These are phyloP conservation scores for Emergomyces pasteurianus DNA, from an alignment of 2,329 filamentous ascomycete species.

Conservation along the genomic window DNA sequence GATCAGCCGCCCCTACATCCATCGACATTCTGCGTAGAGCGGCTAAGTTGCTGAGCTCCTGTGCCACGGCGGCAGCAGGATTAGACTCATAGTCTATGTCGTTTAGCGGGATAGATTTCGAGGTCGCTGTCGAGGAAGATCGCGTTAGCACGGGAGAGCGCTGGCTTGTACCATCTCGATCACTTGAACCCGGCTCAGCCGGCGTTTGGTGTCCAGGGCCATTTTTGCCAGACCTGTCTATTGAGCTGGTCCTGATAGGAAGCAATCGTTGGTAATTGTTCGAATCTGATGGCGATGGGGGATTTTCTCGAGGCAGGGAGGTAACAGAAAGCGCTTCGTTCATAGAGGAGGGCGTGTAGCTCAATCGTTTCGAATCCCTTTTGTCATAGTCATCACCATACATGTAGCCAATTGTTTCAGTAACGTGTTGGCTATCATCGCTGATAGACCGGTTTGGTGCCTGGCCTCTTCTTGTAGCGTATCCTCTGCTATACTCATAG, in stretches of 20 bases:
- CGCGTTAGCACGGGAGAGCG: constrained; percentile 44
- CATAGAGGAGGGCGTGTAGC: constrained; percentile 51
- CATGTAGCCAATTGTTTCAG: constrained; percentile 81
- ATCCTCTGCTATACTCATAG: constrained; percentile 32
- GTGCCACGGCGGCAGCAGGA: constrained; percentile 75
- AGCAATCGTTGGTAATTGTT: constrained; percentile 13
- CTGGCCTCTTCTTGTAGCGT: constrained; percentile 46
- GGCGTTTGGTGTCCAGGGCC: constrained; percentile 19
- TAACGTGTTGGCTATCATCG: constrained; percentile 87
- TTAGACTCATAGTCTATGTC: constrained; percentile 83
- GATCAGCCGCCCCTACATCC: constrained; percentile 63
- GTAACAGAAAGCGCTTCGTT: constrained; percentile 33
- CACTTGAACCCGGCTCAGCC: constrained; percentile 19
- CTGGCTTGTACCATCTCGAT: constrained; percentile 36
- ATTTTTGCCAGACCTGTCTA: constrained; percentile 25
- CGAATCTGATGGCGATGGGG: constrained; percentile 10
- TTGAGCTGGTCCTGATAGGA: constrained; percentile 10
- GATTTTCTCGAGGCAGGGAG: not conserved
- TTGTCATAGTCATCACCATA: constrained; percentile 60
- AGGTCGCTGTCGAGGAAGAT: constrained; percentile 41
- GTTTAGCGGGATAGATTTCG: constrained; percentile 59
- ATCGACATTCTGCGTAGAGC: constrained; percentile 87
- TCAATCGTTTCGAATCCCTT: constrained; percentile 55
- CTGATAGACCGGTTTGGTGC: constrained; percentile 57
- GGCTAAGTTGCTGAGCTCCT: constrained; percentile 85